These are phyloP conservation scores for Galeopsis tetrahit DNA, from an alignment of 257 asterid species.

Conservation along the genomic window DNA sequence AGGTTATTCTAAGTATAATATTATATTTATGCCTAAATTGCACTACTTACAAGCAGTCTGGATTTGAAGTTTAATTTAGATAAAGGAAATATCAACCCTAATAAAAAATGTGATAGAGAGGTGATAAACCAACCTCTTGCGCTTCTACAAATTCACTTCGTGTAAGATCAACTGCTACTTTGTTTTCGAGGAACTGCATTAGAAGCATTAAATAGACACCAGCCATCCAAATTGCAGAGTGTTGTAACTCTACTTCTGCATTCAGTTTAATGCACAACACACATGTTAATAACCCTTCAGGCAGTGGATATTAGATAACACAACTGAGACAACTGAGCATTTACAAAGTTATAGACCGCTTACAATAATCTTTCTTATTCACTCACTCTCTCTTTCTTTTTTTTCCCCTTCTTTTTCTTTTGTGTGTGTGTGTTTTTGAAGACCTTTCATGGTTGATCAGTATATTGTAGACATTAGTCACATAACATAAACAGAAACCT, in stretches of 20 bases:
- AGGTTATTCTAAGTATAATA: constrained; percentile 29
- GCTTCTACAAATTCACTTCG: constrained; percentile 93
- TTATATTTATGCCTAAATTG: constrained; percentile 17
- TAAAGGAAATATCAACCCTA: constrained; percentile 10
- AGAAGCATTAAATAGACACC: constrained; percentile 85
- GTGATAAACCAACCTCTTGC: constrained; percentile 69
- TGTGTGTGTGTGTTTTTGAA: neutral
- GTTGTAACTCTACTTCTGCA: constrained; percentile 90
- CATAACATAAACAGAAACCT: constrained; percentile 32
- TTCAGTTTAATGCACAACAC: constrained; percentile 36
- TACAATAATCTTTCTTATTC: neutral
- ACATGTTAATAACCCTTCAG: constrained; percentile 37
- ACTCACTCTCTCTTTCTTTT: neutral
- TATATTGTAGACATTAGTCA: constrained; percentile 3
- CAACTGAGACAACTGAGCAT: constrained; percentile 4
- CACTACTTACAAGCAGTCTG: constrained; percentile 20
- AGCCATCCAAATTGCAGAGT: constrained; percentile 96
- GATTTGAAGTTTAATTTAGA: constrained; percentile 22
- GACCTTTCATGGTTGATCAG: constrained; percentile 25
- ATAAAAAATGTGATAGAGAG: constrained; percentile 26
- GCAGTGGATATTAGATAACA: constrained; percentile 28
- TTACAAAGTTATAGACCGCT: neutral
- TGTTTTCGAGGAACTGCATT: constrained; percentile 96
- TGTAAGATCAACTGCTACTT: constrained; percentile 88
- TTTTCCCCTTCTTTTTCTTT: neutral